Percentiles rank a stretch among this genome's conserved stretches.
Conservation (phyloP, 176 grass and related monocot species). For the Oryza brachyantha region DNA sequence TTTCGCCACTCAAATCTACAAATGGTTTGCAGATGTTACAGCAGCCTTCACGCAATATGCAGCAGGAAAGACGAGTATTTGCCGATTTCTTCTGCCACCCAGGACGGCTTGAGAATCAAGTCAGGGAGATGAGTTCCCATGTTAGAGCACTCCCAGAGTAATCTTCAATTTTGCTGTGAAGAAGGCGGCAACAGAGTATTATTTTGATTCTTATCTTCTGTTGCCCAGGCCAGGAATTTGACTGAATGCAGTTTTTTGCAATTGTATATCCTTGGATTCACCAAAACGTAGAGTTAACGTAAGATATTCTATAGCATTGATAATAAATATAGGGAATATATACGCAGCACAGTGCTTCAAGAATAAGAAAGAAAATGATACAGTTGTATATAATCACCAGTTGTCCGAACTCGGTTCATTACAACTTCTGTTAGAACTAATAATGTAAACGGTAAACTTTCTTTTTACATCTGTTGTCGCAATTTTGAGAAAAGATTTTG, state of each 20-base stretch:
- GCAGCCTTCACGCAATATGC: constrained; percentile 47
- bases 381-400: neutral
- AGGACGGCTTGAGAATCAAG: constrained; percentile 59
- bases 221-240: neutral
- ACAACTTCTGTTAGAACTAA: neutral
- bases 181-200: neutral
- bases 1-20: neutral
- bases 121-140: constrained; percentile 44
- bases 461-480: neutral
- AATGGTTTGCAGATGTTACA: constrained; percentile 55
- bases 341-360: neutral
- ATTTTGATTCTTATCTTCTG: neutral
- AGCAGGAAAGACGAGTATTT: constrained; percentile 63
- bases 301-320: neutral
- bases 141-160: constrained; percentile 49
- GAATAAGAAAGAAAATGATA: neutral
- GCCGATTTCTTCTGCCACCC: constrained; percentile 72
- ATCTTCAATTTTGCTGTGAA: neutral
- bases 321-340: too few species aligned
- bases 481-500: neutral
- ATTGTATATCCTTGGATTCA: neutral
- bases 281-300: neutral
- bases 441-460: neutral
- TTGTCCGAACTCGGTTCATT: neutral
- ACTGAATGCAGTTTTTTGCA: neutral